Evolutionary conservation across 495 filamentous ascomycete genomes (phyloP), one percentile per base, ranked within the genome.

Genomic region (Penicillium paradoxum): DNA sequence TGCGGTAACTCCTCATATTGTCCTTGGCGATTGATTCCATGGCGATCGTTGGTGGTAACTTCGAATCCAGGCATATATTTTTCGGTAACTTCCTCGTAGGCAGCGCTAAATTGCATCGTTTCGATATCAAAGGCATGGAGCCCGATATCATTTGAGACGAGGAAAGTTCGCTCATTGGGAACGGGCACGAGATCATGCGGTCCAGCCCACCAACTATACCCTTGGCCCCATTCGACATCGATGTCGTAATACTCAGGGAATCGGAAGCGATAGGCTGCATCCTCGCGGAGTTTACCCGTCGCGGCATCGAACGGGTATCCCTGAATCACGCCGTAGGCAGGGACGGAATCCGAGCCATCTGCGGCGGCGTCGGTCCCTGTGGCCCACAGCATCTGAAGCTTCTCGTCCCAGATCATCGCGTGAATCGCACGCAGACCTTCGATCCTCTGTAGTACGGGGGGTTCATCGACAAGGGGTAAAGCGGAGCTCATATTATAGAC

Each of bases 391-490:
- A 62, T 57, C 45, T 64, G 63, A 2, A 42, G 57, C 32, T 55
- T 25, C 27, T 68, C 65, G 27, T 68, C 65, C 65, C 63, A 68
- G 37, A 68, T 63, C 63, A 68, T 52, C 9, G 39, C 60, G 42
- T 68, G 65, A 19, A 68, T 64, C 18, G 65, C 65, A 0, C 60
- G 60, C 0, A 68, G 54, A 34, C 63, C 63, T 6, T 63, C 65
- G 34, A 68, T 55, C 22, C 61, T 68, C 40, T 68, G 65, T 22
- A 68, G 22, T 14, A 66, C 49, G 1, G 60, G 59, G 1, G 65
- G 58, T n/a, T 66, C 52, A n/a, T 62, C 55, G 14, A 53, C 50
- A 3, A 68, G 53, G 13, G 62, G 59, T 13, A 60, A 56, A 0
- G 36, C 63, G 10, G 37, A 21, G 41, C 59, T 68, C 19, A 57